These are phyloP conservation scores for Erysimum pusillum DNA, from an alignment of 441 rosid species.

Conservation along the genomic window DNA sequence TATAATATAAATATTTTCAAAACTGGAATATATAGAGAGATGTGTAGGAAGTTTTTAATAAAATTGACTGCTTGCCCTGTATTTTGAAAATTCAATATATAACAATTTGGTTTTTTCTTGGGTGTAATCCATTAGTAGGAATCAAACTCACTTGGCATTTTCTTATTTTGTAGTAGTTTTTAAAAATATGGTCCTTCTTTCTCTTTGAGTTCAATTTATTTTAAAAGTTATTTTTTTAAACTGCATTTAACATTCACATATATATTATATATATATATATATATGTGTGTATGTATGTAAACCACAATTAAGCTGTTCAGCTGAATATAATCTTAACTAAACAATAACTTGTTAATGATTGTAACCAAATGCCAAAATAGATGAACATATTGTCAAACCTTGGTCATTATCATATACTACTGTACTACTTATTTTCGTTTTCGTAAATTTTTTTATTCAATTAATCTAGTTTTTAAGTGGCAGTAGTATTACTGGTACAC, in stretches of 20 bases:
- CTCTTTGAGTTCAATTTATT: slow-evolving; percentile 17
- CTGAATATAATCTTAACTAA: background rate
- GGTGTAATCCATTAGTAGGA: slow-evolving; percentile 44
- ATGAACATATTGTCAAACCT: slow-evolving; percentile 13
- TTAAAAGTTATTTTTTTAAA: background rate
- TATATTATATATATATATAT: too few relatives aligned
- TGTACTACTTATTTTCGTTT: background rate
- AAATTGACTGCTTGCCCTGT: slow-evolving; percentile 36
- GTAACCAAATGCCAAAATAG: slow-evolving; percentile 7
- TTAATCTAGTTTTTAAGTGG: background rate
- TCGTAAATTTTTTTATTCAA: background rate
- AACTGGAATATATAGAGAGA: slow-evolving; percentile 1
- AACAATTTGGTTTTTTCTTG: slow-evolving; percentile 39
- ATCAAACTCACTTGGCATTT: slow-evolving; percentile 44
- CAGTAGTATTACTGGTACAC: slow-evolving; percentile 31
- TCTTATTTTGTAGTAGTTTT: slow-evolving; percentile 21
- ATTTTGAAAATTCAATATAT: slow-evolving; percentile 22
- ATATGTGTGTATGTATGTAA: too few relatives aligned
- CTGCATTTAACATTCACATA: background rate
- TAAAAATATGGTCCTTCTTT: slow-evolving; percentile 42
- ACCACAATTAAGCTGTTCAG: background rate
- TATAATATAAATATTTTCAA: slow-evolving; percentile 3
- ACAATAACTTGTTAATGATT: slow-evolving; percentile 11
- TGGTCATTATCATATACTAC: slow-evolving; percentile 13
- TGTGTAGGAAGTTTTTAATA: slow-evolving; percentile 24